Conservation (phyloP, 1,139 yeast species). For the Petasospora rhodanensis region DNA sequence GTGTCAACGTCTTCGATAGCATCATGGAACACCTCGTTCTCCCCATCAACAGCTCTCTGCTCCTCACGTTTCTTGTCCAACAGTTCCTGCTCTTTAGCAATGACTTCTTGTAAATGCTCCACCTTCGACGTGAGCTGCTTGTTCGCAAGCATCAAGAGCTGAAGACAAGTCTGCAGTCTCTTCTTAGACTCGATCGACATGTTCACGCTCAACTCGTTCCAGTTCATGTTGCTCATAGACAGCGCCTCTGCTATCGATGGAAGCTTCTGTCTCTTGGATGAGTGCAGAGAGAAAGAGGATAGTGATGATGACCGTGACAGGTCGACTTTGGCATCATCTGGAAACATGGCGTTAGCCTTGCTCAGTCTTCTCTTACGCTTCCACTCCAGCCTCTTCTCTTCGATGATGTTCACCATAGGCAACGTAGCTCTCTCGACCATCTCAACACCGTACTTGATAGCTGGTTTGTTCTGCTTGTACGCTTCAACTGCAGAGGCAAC, state of each 20-base stretch:
- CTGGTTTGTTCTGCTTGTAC: slow-evolving; percentile 53
- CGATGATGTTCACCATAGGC: slow-evolving; percentile 51
- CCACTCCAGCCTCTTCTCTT: slow-evolving; percentile 34
- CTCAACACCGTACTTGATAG: slow-evolving; percentile 63
- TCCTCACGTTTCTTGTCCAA: slow-evolving; percentile 13
- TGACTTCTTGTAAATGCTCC: slow-evolving; percentile 49
- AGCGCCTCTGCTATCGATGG: slow-evolving; percentile 26
- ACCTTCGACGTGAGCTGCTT: slow-evolving; percentile 65
- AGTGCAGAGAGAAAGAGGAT: slow-evolving; percentile 7
- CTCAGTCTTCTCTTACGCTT: slow-evolving; percentile 27
- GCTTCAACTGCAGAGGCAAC: slow-evolving; percentile 57
- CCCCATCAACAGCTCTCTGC: slow-evolving; percentile 22
- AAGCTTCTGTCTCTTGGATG: slow-evolving; percentile 17
- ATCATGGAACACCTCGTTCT: slow-evolving; percentile 26
- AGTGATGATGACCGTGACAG: slow-evolving; percentile 9
- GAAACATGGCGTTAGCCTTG: slow-evolving; percentile 25
- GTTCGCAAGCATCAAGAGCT: slow-evolving; percentile 70
- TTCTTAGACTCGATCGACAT: slow-evolving; percentile 64
- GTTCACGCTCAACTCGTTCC: slow-evolving; percentile 39
- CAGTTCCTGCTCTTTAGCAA: slow-evolving; percentile 38
- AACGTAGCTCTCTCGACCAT: slow-evolving; percentile 59
- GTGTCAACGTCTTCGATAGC: slow-evolving; percentile 25
- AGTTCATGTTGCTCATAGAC: slow-evolving; percentile 32
- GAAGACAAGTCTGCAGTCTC: slow-evolving; percentile 67
- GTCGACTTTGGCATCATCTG: slow-evolving; percentile 22